These are phyloP conservation scores for Poronia punctata DNA, from an alignment of 495 filamentous ascomycete species.

Conservation along the genomic window DNA sequence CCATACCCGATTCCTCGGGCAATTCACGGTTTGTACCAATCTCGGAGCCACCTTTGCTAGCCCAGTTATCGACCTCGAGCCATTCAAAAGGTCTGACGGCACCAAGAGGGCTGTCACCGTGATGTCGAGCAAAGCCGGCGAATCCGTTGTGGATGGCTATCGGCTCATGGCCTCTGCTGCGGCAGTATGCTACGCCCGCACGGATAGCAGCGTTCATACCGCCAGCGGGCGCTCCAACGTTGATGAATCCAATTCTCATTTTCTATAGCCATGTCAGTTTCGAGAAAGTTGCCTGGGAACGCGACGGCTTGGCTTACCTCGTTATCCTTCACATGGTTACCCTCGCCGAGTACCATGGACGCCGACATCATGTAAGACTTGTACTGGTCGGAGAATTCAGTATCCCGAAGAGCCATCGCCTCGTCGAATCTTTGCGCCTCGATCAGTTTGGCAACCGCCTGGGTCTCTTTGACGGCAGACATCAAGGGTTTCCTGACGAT, in stretches of 20 bases:
- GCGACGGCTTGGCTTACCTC: no score
- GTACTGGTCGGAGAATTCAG: constrained; percentile 92
- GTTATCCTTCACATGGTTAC: constrained; percentile 53
- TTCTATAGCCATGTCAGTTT: constrained; percentile 41
- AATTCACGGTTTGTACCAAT: constrained; percentile 96
- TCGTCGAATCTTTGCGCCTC: constrained; percentile 70
- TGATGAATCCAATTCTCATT: constrained; percentile 91
- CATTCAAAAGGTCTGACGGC: constrained; percentile 79
- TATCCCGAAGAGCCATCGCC: constrained; percentile 82
- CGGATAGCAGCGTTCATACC: constrained; percentile 98
- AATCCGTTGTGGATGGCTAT: constrained; percentile 96
- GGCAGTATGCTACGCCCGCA: constrained; percentile 90
- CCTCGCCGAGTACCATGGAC: constrained; percentile 39
- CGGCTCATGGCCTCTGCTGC: constrained; percentile 86
- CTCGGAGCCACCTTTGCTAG: constrained; percentile 91
- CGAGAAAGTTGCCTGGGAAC: no score
- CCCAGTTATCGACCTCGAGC: constrained; percentile 94
- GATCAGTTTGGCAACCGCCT: constrained; percentile 76
- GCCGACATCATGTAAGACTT: constrained; percentile 86
- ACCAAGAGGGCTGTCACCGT: constrained; percentile 70
- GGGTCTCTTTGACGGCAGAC: constrained; percentile 78
- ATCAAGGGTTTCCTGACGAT: constrained; percentile 83
- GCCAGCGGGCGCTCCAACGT: constrained; percentile 96
- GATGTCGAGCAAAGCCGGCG: constrained; percentile 87
- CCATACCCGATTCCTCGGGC: constrained; percentile 75